Conservation (phyloP, 2,329 filamentous ascomycete species). For the Sordariomycetes sp. region DNA sequence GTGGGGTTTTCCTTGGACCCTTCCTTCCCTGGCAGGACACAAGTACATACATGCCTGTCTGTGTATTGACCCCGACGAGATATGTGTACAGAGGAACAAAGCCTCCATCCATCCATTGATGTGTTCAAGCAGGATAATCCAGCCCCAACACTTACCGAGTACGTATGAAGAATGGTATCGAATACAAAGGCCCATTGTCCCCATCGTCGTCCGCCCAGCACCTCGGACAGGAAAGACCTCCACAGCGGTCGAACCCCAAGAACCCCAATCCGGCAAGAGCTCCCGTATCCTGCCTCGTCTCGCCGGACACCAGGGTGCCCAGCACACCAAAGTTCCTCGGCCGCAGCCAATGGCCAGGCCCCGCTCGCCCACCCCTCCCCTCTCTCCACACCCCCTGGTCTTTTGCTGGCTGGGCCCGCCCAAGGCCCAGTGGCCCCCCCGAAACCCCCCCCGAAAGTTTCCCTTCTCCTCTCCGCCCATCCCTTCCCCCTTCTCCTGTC, state of each 20-base stretch:
- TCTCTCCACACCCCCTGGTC: not conserved
- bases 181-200: no score
- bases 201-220: no score
- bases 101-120: no score
- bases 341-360: not conserved
- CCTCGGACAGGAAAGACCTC: no score
- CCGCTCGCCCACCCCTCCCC: not conserved
- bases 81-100: no score
- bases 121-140: no score
- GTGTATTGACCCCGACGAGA: no score
- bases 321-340: not conserved
- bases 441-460: not conserved
- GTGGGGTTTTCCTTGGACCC: no score
- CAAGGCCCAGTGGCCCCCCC: not conserved
- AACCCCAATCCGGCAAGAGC: not conserved
- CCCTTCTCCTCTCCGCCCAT: constrained; percentile 8
- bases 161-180: no score
- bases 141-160: no score
- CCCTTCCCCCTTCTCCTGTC: constrained; percentile 11
- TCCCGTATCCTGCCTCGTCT: not conserved
- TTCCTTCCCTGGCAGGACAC: no score
- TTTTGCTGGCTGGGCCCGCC: not conserved
- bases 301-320: not conserved
- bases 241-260: not conserved
- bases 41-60: no score